phyloP scores from a whole-genome alignment of 116 monocot species.

The Trichopus zeylanicus region DNA sequence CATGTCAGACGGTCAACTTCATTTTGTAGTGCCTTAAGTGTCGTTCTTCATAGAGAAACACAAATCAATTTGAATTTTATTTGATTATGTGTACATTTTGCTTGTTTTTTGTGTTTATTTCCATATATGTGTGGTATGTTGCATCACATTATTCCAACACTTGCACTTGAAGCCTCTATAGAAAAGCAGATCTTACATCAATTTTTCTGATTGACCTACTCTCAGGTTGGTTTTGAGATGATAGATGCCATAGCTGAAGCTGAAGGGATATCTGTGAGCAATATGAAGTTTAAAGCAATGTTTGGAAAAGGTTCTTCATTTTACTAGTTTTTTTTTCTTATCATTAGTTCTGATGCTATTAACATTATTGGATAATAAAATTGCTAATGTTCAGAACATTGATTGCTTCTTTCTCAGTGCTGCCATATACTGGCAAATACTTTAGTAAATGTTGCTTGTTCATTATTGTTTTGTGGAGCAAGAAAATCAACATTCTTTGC shows the following conservation, averaged over 20 bases:
- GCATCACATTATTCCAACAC: background rate
- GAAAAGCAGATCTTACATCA: background rate
- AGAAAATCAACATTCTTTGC: too few species aligned
- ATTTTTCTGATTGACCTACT: constrained; percentile 5
- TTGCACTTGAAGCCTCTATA: background rate
- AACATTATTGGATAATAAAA: too few species aligned
- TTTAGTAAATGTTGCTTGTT: too few species aligned
- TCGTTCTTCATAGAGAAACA: too few species aligned
- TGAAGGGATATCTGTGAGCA: constrained; percentile 80
- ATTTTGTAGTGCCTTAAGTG: too few species aligned
- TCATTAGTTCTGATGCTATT: background rate
- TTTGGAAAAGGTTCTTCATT: constrained; percentile 68
- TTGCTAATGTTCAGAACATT: too few species aligned
- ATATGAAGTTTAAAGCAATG: constrained; percentile 52
- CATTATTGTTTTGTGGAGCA: too few species aligned
- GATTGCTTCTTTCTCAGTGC: too few species aligned
- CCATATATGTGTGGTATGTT: background rate
- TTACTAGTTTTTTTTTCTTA: background rate
- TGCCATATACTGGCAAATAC: too few species aligned
- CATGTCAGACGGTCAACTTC: too few species aligned
- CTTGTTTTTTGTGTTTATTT: background rate
- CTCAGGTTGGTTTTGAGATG: constrained; percentile 95
- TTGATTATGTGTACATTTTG: background rate
- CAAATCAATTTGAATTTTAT: too few species aligned
- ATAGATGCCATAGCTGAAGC: constrained; percentile 80